These are phyloP conservation scores for Botrytis elliptica DNA, from an alignment of 2,329 filamentous ascomycete genomes.

Conservation along the genomic window DNA sequence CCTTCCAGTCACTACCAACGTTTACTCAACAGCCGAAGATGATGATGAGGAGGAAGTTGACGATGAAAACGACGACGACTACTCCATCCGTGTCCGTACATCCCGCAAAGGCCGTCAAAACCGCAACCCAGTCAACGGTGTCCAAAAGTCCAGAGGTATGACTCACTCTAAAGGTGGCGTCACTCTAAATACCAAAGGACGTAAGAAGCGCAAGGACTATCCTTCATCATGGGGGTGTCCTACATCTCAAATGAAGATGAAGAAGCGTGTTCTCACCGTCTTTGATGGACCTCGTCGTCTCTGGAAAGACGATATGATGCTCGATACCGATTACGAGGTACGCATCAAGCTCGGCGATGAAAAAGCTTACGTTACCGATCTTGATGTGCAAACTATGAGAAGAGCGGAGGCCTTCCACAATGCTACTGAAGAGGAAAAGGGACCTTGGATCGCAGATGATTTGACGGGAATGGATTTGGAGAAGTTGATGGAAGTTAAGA, in stretches of 20 bases:
- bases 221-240: slow-evolving; percentile 92
- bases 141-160: slow-evolving; percentile 68
- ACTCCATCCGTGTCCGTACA: slow-evolving; percentile 51
- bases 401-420: slow-evolving; percentile 80
- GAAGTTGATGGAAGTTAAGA: slow-evolving; percentile 53
- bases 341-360: slow-evolving; percentile 72
- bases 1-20: slow-evolving; percentile 42
- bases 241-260: slow-evolving; percentile 94
- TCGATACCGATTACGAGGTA: slow-evolving; percentile 91
- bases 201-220: slow-evolving; percentile 92
- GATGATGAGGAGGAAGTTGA: slow-evolving; percentile 58
- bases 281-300: slow-evolving; percentile 86
- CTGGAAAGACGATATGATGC: slow-evolving; percentile 99
- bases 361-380: slow-evolving; percentile 75
- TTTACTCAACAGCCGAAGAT: slow-evolving; percentile 45
- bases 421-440: slow-evolving; percentile 83
- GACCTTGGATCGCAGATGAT: slow-evolving; percentile 76
- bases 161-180: slow-evolving; percentile 77
- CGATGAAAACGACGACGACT: slow-evolving; percentile 56
- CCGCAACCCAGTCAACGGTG: slow-evolving; percentile 48
- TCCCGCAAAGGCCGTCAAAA: slow-evolving; percentile 40
- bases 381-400: slow-evolving; percentile 87
- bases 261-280: slow-evolving; percentile 91
- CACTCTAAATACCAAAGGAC: slow-evolving; percentile 58
- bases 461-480: slow-evolving; percentile 60